Percentiles rank a stretch among this genome's conserved stretches.
Conservation (phyloP, 2,329 filamentous ascomycete species). For the Fusarium burgessii region DNA sequence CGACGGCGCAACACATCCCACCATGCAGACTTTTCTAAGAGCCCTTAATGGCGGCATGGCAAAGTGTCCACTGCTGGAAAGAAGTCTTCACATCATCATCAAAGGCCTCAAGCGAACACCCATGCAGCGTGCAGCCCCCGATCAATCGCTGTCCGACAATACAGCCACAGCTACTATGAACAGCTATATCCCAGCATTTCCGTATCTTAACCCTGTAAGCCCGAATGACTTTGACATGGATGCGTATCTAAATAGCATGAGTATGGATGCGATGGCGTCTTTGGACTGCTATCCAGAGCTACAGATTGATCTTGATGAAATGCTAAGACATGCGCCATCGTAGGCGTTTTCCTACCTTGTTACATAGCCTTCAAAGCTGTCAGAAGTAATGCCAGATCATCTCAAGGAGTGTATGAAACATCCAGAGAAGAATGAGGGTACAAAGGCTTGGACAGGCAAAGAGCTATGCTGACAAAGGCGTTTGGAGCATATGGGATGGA, state of each 20-base stretch:
- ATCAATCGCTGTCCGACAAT: neutral
- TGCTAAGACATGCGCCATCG: neutral
- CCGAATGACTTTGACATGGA: constrained; percentile 9
- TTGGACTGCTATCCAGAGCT: constrained; percentile 11
- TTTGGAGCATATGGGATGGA: fast-evolving
- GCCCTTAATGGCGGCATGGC: constrained; percentile 7
- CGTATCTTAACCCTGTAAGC: constrained; percentile 1
- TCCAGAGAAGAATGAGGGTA: neutral
- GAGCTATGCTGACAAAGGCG: neutral
- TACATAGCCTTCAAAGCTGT: neutral
- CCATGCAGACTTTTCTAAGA: constrained; percentile 7
- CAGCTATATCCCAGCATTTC: constrained; percentile 9
- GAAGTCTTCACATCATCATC: constrained; percentile 12
- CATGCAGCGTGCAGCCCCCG: neutral
- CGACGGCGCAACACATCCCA: neutral
- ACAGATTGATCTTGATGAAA: constrained; percentile 12
- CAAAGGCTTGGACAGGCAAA: too few species aligned
- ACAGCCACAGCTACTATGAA: neutral
- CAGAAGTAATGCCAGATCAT: fast-evolving
- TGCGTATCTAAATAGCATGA: constrained; percentile 6
- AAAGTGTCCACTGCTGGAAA: neutral
- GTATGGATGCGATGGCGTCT: constrained; percentile 5
- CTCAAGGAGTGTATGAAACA: too few species aligned
- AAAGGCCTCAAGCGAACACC: constrained; percentile 3
- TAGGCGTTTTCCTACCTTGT: neutral